These are phyloP conservation scores for Mrakiaceae sp. DNA, from an alignment of 1,284 basidiomycete species.

Conservation along the genomic window DNA sequence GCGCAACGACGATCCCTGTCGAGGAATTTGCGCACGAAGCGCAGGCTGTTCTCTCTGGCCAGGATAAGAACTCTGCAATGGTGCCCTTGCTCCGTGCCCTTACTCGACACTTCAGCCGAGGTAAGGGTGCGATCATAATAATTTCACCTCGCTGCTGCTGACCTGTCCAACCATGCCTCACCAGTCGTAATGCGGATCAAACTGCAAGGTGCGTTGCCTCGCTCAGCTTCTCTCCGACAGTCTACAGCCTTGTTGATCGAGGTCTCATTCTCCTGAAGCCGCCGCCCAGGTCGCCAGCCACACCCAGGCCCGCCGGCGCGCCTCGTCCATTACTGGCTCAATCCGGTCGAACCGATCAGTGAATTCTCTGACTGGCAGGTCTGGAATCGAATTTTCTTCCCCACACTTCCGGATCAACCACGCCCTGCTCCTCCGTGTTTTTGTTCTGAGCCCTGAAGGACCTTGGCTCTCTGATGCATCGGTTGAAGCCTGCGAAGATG, in stretches of 20 bases:
- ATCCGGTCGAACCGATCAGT: slow-evolving; percentile 3
- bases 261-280: background rate
- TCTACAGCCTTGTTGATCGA: no score
- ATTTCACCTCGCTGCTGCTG: no score
- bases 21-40: slow-evolving; percentile 56
- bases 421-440: slow-evolving; percentile 60
- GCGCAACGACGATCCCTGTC: slow-evolving; percentile 49
- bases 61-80: slow-evolving; percentile 27
- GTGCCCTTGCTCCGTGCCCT: slow-evolving; percentile 42
- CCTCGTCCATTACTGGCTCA: background rate
- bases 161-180: slow-evolving; percentile 34
- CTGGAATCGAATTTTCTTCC: slow-evolving; percentile 35
- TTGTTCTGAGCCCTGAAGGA: slow-evolving; percentile 66
- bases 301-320: slow-evolving; percentile 32
- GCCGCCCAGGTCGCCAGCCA: slow-evolving; percentile 54
- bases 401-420: slow-evolving; percentile 54
- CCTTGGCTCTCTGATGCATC: slow-evolving; percentile 67
- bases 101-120: slow-evolving; percentile 43
- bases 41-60: slow-evolving; percentile 43
- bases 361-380: background rate
- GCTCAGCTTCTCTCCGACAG: no score
- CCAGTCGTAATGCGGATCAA: slow-evolving; percentile 50
- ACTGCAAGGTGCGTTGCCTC: no score
- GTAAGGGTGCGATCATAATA: background rate
- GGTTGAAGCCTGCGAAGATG: slow-evolving; percentile 62